Evolutionary conservation across 1,139 yeast species (phyloP), one percentile per base, ranked within the genome.

Genomic region (Candida tropicalis): DNA sequence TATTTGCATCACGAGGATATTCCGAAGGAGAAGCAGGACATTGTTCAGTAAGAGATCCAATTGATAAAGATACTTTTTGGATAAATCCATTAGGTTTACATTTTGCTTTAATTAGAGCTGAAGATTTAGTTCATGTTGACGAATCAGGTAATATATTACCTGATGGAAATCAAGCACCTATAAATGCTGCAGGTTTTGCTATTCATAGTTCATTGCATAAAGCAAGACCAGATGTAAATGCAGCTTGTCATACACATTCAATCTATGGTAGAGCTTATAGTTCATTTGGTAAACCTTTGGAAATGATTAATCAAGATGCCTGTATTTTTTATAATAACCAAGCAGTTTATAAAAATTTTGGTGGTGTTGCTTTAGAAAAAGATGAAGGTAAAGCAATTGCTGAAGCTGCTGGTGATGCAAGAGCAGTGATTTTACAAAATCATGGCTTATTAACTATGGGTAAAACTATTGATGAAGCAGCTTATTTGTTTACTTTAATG

Each of bases 11-110:
- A 51, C 77, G 76, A 50, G 88, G 87, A 12, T 86, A 68, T 61
- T 71, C 81, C n/a, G 87, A 84, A 60, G 95, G 95, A n/a, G 60
- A 79, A 25, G 88, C 95, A 0, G 95, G 95, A 24, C 95, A 87
- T 58, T 84, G 87, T 43, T 83, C 91, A 3, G 73, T 86, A n/a
- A 74, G 90, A 50, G 95, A 87, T 55, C 93, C 95, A 3, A 79
- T 83, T 35, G 79, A 82, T 49, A 81, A 84, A 17, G 62, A 72
- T 32, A 83, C 89, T 2, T 86, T 86, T 59, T 86, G 95, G 93
- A 84, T 85, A 59, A 85, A 85, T 60, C 93, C 93, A 2, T 66
- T 85, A 50, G 88, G 84, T 13, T 75, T 73, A 49, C 95, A 86
- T 59, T 86, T 83, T 59, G 80, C 81, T 10, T 63, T 84, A 45